Conservation (phyloP, 306 rosid species). For the Inga oerstediana region DNA sequence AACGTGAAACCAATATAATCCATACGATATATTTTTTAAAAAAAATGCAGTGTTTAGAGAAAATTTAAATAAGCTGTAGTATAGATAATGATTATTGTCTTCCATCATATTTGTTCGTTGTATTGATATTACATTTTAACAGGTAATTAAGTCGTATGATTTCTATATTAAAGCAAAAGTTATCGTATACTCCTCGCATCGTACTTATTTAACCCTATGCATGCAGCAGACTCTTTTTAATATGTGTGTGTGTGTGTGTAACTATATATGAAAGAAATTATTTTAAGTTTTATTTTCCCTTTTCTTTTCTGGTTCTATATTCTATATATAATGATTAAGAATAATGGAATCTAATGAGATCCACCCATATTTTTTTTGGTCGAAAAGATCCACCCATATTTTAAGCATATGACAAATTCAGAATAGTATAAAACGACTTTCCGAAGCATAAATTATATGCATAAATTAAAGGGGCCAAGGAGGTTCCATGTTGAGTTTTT, state of each 20-base stretch:
- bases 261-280: background rate
- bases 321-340: background rate
- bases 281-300: background rate
- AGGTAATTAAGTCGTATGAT: no score
- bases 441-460: background rate
- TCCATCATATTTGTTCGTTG: background rate
- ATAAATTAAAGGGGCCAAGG: background rate
- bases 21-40: background rate
- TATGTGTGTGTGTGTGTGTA: no score
- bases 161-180: background rate
- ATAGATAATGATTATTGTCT: background rate
- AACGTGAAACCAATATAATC: background rate
- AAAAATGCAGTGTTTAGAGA: no score
- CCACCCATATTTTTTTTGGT: background rate
- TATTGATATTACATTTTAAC: no score
- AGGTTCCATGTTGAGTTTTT: background rate
- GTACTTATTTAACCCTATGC: background rate
- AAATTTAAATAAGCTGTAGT: background rate
- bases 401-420: background rate
- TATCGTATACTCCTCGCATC: background rate
- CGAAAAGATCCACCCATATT: background rate
- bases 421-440: background rate
- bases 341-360: background rate
- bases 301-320: background rate
- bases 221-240: no score